These are phyloP conservation scores for Saccharomyces uvarum DNA, from an alignment of 1,139 yeast species.

Conservation along the genomic window DNA sequence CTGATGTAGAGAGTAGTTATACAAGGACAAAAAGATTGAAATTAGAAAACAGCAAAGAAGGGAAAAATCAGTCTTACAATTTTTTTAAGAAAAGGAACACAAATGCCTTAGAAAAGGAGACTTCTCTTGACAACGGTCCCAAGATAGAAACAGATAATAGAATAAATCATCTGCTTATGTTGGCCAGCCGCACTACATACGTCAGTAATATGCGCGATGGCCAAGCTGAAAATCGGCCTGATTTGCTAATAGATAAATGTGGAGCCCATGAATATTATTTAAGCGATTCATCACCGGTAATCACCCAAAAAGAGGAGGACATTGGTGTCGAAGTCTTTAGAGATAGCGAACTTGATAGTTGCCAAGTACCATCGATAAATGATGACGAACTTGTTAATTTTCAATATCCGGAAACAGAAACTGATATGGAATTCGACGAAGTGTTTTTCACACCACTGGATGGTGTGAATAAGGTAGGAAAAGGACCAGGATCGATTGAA, in stretches of 20 bases:
- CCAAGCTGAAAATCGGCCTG: not conserved
- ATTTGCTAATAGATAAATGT: not conserved
- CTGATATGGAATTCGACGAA: not conserved
- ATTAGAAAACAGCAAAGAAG: not conserved
- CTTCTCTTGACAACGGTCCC: not conserved
- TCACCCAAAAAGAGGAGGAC: not conserved
- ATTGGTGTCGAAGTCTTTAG: not conserved
- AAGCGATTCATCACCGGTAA: not conserved
- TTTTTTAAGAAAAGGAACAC: not conserved
- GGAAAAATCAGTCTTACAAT: not conserved
- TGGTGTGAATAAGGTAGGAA: not conserved
- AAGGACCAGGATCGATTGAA: not conserved
- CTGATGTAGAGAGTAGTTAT: not conserved
- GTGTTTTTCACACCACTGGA: not conserved
- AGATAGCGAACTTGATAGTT: not conserved
- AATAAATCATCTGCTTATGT: not conserved
- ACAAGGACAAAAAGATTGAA: not conserved
- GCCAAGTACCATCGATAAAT: not conserved
- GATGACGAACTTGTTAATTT: not conserved
- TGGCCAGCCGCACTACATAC: not conserved
- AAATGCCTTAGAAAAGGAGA: not conserved
- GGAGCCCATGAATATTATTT: not conserved
- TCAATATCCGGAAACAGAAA: not conserved
- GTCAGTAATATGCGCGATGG: not conserved
- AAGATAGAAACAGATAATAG: not conserved